Conservation (phyloP, 768 basidiomycete genomes). For the Tylopilus sp. region DNA sequence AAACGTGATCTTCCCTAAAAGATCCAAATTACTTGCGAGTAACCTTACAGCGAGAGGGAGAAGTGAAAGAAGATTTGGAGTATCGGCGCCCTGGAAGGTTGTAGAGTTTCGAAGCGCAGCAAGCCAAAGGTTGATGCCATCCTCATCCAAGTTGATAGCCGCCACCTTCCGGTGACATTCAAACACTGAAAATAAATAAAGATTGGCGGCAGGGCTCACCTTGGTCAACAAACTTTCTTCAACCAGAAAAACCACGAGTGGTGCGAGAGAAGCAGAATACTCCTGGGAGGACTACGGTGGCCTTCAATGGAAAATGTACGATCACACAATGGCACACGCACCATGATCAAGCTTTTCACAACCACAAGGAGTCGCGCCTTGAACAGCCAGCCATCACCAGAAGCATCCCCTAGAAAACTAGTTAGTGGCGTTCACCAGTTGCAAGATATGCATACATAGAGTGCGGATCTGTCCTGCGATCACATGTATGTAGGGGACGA, state of each 20-base stretch:
- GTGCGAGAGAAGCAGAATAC: constrained; percentile 51
- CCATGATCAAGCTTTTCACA: constrained; percentile 67
- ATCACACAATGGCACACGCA: constrained; percentile 30
- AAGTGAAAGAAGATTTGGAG: constrained; percentile 56
- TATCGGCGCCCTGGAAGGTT: constrained; percentile 44
- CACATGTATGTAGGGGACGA: constrained; percentile 58
- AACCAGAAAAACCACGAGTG: constrained; percentile 61
- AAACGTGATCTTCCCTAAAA: constrained; percentile 62
- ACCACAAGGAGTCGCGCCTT: constrained; percentile 68
- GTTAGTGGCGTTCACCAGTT: constrained; percentile 4
- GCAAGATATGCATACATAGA: constrained; percentile 53
- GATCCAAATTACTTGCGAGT: constrained; percentile 65
- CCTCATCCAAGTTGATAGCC: constrained; percentile 70
- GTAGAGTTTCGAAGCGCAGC: constrained; percentile 64
- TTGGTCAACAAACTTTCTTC: constrained; percentile 58
- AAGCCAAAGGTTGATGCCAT: constrained; percentile 74
- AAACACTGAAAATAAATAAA: not conserved
- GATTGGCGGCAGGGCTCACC: constrained; percentile 33
- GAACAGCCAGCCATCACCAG: constrained; percentile 67
- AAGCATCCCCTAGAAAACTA: constrained; percentile 54
- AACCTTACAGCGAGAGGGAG: constrained; percentile 62
- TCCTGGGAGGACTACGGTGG: constrained; percentile 61
- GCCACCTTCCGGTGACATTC: constrained; percentile 44
- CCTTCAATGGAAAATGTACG: not conserved
- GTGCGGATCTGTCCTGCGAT: constrained; percentile 64